Conservation (phyloP, 805 yeast genomes). For the Soucietia sequanensis region DNA sequence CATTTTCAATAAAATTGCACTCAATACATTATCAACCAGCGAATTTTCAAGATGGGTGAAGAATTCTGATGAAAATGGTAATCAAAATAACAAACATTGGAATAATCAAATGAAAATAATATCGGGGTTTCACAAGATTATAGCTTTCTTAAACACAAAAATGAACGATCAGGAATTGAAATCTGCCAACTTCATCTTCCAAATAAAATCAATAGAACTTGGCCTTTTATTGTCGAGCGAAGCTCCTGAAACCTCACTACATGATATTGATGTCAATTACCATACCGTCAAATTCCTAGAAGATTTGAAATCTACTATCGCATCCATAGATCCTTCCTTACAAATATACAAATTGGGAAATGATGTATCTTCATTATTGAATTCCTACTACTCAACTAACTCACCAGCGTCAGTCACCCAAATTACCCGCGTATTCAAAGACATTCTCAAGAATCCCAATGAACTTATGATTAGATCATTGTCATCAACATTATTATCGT, state of each 20-base stretch:
- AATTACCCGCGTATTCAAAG: background rate
- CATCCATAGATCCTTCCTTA: background rate
- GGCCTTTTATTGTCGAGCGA: slow-evolving; percentile 1
- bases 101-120: slow-evolving; percentile 23
- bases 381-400: background rate
- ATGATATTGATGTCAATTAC: background rate
- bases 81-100: slow-evolving; percentile 13
- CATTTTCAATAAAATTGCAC: slow-evolving; percentile 12
- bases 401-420: background rate
- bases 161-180: slow-evolving; percentile 3
- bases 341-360: background rate
- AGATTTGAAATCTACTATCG: background rate
- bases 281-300: background rate
- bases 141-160: slow-evolving; percentile 9
- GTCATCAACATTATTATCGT: slow-evolving; percentile 3
- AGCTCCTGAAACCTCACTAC: background rate
- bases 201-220: slow-evolving; percentile 11
- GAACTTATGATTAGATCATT: background rate
- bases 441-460: background rate
- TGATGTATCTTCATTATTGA: background rate
- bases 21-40: slow-evolving; percentile 14
- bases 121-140: slow-evolving; percentile 23
- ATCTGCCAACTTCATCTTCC: slow-evolving; percentile 7
- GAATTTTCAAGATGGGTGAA: slow-evolving; percentile 23
- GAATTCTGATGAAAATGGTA: slow-evolving; percentile 4